A percentile compares a stretch with the other conserved stretches of the same genome.
Conservation (phyloP, 2,329 filamentous ascomycete species). For the Metarhizium brunneum region DNA sequence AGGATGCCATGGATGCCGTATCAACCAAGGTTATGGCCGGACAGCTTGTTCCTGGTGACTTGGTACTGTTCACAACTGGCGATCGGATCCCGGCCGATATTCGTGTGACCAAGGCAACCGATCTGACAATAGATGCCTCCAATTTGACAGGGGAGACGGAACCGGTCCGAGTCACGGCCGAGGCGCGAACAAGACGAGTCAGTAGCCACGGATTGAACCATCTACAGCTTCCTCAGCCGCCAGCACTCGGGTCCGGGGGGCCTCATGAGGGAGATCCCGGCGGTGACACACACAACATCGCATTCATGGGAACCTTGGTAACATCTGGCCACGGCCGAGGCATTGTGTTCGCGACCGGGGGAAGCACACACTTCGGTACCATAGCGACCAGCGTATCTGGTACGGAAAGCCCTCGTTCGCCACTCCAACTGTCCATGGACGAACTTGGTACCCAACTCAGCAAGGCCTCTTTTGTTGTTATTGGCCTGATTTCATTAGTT, state of each 20-base stretch:
- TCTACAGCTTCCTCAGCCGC: constrained; percentile 23
- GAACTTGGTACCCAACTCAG: constrained; percentile 92
- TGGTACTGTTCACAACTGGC: constrained; percentile 90
- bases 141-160: constrained; percentile 97
- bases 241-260: constrained; percentile 35
- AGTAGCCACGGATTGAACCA: constrained; percentile 19
- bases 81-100: constrained; percentile 96
- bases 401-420: constrained; percentile 90
- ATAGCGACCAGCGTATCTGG: constrained; percentile 91
- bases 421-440: constrained; percentile 93
- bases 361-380: constrained; percentile 88
- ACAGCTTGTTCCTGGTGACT: constrained; percentile 82
- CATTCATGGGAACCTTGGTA: constrained; percentile 95
- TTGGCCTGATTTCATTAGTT: constrained; percentile 83
- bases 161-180: constrained; percentile 69
- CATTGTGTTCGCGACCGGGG: constrained; percentile 93
- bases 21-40: constrained; percentile 80
- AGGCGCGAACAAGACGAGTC: constrained; percentile 35
- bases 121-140: constrained; percentile 90
- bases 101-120: constrained; percentile 80
- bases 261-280: constrained; percentile 48
- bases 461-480: constrained; percentile 93
- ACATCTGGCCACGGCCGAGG: constrained; percentile 93
- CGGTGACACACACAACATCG: constrained; percentile 79
- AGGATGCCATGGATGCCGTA: constrained; percentile 57